These are phyloP conservation scores for Hondaea fermentalgiana DNA, from an alignment of 108 stramenopile genomes.

Conservation along the genomic window DNA sequence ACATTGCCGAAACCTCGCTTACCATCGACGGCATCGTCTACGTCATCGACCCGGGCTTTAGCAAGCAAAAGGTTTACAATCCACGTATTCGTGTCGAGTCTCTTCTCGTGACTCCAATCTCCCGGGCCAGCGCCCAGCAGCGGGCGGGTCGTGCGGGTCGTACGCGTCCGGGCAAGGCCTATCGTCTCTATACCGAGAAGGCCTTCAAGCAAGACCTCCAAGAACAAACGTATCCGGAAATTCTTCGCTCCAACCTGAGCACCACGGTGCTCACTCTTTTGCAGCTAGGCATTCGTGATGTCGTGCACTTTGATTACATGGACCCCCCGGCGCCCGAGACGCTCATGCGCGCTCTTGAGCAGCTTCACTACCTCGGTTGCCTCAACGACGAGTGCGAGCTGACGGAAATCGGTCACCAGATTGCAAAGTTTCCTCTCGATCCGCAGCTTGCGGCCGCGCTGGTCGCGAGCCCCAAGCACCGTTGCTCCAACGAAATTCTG, in stretches of 20 bases:
- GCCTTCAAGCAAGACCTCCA: conserved; percentile 89
- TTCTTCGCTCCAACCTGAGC: conserved; percentile 80
- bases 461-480: conserved; percentile 80
- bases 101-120: conserved; percentile 92
- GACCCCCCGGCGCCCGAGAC: conserved; percentile 99
- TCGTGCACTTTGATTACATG: conserved; percentile 99
- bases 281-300: conserved; percentile 92
- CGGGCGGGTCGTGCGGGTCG: conserved; percentile 89
- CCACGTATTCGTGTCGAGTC: conserved; percentile 95
- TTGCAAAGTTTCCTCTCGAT: conserved; percentile 84
- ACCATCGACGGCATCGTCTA: conserved; percentile 99
- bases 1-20: conserved; percentile 95
- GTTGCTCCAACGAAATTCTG: conserved; percentile 91
- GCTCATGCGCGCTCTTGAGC: conserved; percentile 93
- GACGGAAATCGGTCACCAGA: conserved; percentile 88
- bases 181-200: conserved; percentile 94
- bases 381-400: conserved; percentile 94
- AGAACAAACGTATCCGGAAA: conserved; percentile 97
- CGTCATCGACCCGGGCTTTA: conserved; percentile 97
- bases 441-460: conserved; percentile 86
- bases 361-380: conserved; percentile 91
- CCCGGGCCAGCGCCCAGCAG: conserved; percentile 87
- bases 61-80: conserved; percentile 99
- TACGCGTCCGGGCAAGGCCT: conserved; percentile 97
- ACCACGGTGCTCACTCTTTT: conserved; percentile 89